These are phyloP conservation scores for Litsea cubeba DNA, from an alignment of 164 flowering plant species.

Conservation along the genomic window DNA sequence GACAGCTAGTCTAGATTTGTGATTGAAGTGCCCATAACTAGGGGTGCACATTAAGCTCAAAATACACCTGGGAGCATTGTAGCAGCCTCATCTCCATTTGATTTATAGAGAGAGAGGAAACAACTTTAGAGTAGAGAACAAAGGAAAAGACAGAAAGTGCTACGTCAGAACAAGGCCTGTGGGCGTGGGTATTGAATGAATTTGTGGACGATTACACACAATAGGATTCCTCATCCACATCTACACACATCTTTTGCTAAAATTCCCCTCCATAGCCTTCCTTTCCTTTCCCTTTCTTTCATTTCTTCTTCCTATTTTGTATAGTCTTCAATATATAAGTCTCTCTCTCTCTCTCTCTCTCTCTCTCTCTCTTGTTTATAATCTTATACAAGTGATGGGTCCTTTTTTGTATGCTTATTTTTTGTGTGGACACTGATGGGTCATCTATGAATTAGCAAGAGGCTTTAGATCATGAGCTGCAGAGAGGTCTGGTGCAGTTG, in stretches of 20 bases:
- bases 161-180: conserved; percentile 31
- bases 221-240: conserved; percentile 28
- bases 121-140: conserved; percentile 20
- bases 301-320: not conserved
- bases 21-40: too few relatives aligned
- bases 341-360: conserved; percentile 1
- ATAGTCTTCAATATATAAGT: not conserved
- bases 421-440: conserved; percentile 6
- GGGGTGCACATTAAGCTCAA: too few relatives aligned
- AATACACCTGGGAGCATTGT: too few relatives aligned
- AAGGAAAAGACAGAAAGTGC: conserved; percentile 44
- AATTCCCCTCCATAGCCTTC: conserved; percentile 10
- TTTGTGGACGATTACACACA: conserved; percentile 21
- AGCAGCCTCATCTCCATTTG: too few relatives aligned
- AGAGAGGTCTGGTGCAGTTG: conserved; percentile 14
- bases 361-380: not conserved
- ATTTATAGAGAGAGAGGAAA: conserved; percentile 7
- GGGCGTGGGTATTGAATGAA: conserved; percentile 23
- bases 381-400: not conserved
- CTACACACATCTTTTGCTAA: conserved; percentile 5
- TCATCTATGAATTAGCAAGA: conserved; percentile 12
- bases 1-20: too few relatives aligned
- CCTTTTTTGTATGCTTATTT: conserved; percentile 1
- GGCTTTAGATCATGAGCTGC: not conserved
- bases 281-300: conserved; percentile 20